Evolutionary conservation across 2,329 filamentous ascomycete genomes (phyloP).

Genomic region (Thyridium curvatum): DNA sequence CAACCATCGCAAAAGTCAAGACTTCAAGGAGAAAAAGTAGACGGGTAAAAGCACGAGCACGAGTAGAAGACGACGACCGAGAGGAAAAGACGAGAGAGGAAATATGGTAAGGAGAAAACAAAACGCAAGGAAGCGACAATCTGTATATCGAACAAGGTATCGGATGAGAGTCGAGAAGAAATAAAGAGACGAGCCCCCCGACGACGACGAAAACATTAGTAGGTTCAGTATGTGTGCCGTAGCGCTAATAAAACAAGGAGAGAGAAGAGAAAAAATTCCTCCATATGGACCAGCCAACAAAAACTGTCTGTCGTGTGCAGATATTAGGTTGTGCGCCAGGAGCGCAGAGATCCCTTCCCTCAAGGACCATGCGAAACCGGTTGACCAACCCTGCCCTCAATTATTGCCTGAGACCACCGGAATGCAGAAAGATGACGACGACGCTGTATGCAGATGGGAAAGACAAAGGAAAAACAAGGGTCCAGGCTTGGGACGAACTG

Average conservation of each 20-base stretch:
- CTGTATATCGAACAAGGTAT: conserved; percentile 41
- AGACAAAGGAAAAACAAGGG: conserved; percentile 16
- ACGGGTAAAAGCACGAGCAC: conserved; percentile 9
- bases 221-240: conserved; percentile 30
- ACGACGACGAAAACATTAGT: conserved; percentile 26
- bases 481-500: conserved; percentile 7
- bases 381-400: conserved; percentile 31
- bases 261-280: conserved; percentile 32
- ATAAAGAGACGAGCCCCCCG: conserved; percentile 9
- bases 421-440: conserved; percentile 16
- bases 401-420: conserved; percentile 37
- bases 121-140: conserved; percentile 13
- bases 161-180: conserved; percentile 18
- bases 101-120: conserved; percentile 17
- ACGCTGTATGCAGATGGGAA: conserved; percentile 18
- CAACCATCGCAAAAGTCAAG: conserved; percentile 8
- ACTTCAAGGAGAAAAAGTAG: conserved; percentile 11
- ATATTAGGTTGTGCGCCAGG: conserved; percentile 37
- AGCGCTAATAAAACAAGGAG: conserved; percentile 43
- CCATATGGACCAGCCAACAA: conserved; percentile 47
- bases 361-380: conserved; percentile 29
- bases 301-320: conserved; percentile 23
- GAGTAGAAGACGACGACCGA: conserved; percentile 6
- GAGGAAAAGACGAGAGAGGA: conserved; percentile 17
- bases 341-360: conserved; percentile 22